These are phyloP conservation scores for Byssothecium circinans DNA, from an alignment of 2,329 filamentous ascomycete genomes.

Conservation along the genomic window DNA sequence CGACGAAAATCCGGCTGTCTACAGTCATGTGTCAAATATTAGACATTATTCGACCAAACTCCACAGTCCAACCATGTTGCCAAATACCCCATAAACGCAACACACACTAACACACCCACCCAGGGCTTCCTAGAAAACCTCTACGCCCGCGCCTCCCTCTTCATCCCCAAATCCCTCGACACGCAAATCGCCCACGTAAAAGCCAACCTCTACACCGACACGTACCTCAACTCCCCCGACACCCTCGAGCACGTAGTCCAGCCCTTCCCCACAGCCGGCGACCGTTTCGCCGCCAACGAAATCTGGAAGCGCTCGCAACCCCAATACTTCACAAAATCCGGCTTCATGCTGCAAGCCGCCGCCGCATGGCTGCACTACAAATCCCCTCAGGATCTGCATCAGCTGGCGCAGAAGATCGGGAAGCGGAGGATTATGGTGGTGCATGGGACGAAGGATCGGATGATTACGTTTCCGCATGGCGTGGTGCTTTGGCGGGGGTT, in stretches of 20 bases:
- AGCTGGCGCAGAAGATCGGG: conserved; percentile 69
- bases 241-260: conserved; percentile 45
- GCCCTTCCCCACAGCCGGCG: conserved; percentile 72
- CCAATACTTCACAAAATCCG: conserved; percentile 62
- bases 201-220: conserved; percentile 64
- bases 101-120: background rate
- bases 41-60: too few species aligned
- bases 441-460: conserved; percentile 75
- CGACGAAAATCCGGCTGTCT: too few species aligned
- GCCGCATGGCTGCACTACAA: conserved; percentile 83
- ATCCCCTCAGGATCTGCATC: conserved; percentile 63
- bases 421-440: conserved; percentile 74
- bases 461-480: conserved; percentile 74
- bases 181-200: conserved; percentile 66
- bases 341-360: conserved; percentile 75
- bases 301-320: conserved; percentile 68
- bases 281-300: conserved; percentile 81
- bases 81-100: too few species aligned
- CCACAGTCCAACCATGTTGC: too few species aligned
- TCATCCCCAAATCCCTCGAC: conserved; percentile 71
- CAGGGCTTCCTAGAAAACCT: conserved; percentile 64
- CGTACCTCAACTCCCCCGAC: conserved; percentile 67
- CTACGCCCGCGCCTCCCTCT: conserved; percentile 57
- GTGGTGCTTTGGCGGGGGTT: conserved; percentile 68
- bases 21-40: too few species aligned